Base-by-base conservation (phyloP, 2,329 filamentous ascomycete genomes). In the Talaromyces sp. region DNA sequence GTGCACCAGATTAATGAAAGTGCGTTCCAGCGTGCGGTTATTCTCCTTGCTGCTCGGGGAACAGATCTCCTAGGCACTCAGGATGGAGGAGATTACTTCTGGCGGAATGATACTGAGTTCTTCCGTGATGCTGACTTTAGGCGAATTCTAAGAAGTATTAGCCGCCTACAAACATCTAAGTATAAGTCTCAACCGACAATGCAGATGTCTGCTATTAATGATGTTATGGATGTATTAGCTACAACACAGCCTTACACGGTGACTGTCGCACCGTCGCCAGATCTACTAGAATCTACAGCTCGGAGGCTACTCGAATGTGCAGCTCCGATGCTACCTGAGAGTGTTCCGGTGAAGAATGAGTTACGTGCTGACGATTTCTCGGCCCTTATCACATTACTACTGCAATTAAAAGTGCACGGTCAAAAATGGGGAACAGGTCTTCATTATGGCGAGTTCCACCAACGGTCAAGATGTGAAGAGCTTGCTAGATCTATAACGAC, bases 131-230 rank as follows among this genome's bases (percentile, higher is more conserved):
- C 46, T 19, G 46, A 51, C 46, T 51, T 51, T 22, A 51, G 46
- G 19, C 46, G 46, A 36, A 51, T 51, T 51, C 46, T 51, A 36
- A 33, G 46, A 51, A 51, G 46, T 51, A 51, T 51, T 19, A 51
- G 25, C 46, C 31, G n/a, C 33, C 13, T 51, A n/a, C n/a, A n/a
- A n/a, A n/a, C n/a, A n/a, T 2, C 31, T 22, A 2, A 17, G 5
- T 9, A 51, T 33, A 25, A 36, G 25, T 33, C 25, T 36, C 15
- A 31, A n/a, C 25, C 46, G 46, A 21, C 25, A 33, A 35, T 19
- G 25, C 25, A 21, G 10, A 51, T 51, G 13, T 51, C 25, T 51
- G 31, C 33, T 19, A 10, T 51, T 19, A 51, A 51, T 51, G 25
- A 51, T 35, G 31, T 31, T 33, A 51, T 51, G 46, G 46, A 35